Percentiles rank a stretch among this genome's conserved stretches.
These are phyloP conservation scores for Diaporthe helianthi DNA, from an alignment of 2,329 filamentous ascomycete genomes.

Conservation along the genomic window DNA sequence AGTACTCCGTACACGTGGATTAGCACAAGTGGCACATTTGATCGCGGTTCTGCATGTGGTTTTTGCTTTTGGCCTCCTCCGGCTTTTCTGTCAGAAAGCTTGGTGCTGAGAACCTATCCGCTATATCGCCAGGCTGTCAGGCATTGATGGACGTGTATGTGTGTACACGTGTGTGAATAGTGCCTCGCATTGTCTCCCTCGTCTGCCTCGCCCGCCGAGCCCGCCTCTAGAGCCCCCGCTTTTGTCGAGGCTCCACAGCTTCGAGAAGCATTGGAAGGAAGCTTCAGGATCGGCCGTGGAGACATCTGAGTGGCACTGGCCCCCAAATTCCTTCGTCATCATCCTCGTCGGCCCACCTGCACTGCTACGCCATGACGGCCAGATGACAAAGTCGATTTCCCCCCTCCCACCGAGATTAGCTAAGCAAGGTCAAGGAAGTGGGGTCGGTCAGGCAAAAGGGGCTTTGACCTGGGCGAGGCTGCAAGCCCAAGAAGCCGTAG, in stretches of 20 bases:
- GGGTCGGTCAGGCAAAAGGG: slow-evolving; percentile 9
- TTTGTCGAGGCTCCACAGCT: slow-evolving; percentile 12
- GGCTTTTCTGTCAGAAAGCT: slow-evolving; percentile 25
- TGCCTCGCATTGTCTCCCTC: slow-evolving; percentile 16
- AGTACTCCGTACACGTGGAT: too few species aligned
- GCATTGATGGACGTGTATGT: too few species aligned
- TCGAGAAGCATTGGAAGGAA: slow-evolving; percentile 1
- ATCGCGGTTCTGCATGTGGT: neutral
- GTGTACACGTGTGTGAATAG: too few species aligned
- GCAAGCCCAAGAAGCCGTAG: slow-evolving; percentile 6
- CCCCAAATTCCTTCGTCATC: slow-evolving; percentile 16
- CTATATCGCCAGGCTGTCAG: slow-evolving; percentile 3
- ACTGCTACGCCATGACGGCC: slow-evolving; percentile 16
- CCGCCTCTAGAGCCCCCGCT: too few species aligned
- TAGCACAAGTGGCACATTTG: neutral
- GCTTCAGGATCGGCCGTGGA: slow-evolving; percentile 11
- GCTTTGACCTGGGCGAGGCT: neutral
- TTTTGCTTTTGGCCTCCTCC: neutral
- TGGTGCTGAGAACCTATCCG: slow-evolving; percentile 4
- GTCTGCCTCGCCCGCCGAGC: too few species aligned
- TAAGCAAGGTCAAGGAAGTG: slow-evolving; percentile 15
- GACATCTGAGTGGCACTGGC: slow-evolving; percentile 10
- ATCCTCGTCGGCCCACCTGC: slow-evolving; percentile 25
- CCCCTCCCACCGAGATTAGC: slow-evolving; percentile 1
- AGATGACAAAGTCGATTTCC: neutral